These are phyloP conservation scores for Biancaea sappan DNA, from an alignment of 306 rosid genomes.

Conservation along the genomic window DNA sequence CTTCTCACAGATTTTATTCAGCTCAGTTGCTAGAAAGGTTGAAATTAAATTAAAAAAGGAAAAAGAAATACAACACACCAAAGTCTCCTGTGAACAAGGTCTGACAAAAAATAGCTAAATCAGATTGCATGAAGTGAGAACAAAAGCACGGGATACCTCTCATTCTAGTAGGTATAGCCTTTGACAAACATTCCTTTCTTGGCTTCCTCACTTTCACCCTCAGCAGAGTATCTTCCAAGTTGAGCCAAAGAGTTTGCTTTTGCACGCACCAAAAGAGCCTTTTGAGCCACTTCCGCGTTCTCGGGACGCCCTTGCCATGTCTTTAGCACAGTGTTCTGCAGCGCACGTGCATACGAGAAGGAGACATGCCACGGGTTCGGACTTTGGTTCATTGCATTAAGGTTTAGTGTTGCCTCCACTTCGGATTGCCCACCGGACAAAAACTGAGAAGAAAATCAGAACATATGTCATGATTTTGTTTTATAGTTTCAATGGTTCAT, in stretches of 20 bases:
- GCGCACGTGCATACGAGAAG: conserved; percentile 95
- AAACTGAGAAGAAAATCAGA: conserved; percentile 55
- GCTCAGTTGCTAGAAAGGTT: conserved; percentile 35
- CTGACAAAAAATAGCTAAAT: conserved; percentile 17
- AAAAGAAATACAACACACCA: conserved; percentile 34
- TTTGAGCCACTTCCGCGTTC: conserved; percentile 78
- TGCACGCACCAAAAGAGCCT: conserved; percentile 84
- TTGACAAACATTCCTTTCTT: conserved; percentile 88
- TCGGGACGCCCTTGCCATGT: conserved; percentile 93
- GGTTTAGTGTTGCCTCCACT: conserved; percentile 86
- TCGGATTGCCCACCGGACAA: conserved; percentile 99
- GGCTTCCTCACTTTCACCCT: conserved; percentile 88
- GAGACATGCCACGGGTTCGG: conserved; percentile 99
- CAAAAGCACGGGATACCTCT: conserved; percentile 6
- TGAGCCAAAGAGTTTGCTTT: conserved; percentile 98
- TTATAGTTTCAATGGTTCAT: conserved; percentile 11
- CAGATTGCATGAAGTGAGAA: conserved; percentile 26
- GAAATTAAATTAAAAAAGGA: background rate
- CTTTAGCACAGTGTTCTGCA: conserved; percentile 90
- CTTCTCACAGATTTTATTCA: conserved; percentile 59
- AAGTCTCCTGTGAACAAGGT: conserved; percentile 27
- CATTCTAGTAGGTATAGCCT: conserved; percentile 79
- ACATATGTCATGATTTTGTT: conserved; percentile 22
- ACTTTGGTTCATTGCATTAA: conserved; percentile 97
- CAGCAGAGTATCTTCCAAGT: conserved; percentile 87